Evolutionary conservation across 1,139 yeast genomes (phyloP).

Genomic region (Geotrichum klebahnii): DNA sequence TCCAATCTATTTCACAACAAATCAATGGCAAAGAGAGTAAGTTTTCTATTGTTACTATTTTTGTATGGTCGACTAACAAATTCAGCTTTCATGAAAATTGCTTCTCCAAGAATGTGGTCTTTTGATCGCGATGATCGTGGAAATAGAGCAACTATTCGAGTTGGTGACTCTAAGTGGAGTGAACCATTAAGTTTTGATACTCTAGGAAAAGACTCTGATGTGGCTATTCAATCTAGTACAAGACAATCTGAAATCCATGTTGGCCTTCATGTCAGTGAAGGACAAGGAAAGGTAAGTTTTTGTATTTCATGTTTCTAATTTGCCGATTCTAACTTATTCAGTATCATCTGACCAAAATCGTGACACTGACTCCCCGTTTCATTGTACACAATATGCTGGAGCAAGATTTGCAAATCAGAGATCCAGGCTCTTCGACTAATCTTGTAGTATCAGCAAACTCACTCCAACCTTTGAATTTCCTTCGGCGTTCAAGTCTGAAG

Average conservation of each 20-base stretch:
- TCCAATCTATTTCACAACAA: conserved; percentile 33
- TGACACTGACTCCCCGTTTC: conserved; percentile 79
- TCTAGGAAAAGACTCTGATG: conserved; percentile 74
- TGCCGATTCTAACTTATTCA: no score
- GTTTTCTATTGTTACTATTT: background rate
- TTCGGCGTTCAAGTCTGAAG: conserved; percentile 48
- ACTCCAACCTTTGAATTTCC: conserved; percentile 60
- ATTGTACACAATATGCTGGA: conserved; percentile 61
- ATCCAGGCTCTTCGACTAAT: conserved; percentile 46
- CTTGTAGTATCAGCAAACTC: conserved; percentile 47
- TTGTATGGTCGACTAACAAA: background rate
- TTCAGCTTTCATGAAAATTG: conserved; percentile 33
- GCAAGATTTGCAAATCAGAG: conserved; percentile 59
- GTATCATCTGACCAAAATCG: conserved; percentile 70
- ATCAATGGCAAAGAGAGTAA: conserved; percentile 16
- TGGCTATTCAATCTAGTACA: conserved; percentile 54
- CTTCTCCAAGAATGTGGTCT: conserved; percentile 78
- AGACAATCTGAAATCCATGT: conserved; percentile 57
- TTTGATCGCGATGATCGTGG: conserved; percentile 60
- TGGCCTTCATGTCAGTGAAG: conserved; percentile 74
- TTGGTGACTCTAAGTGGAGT: conserved; percentile 75
- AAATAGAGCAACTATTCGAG: conserved; percentile 64
- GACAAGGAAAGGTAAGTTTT: no score
- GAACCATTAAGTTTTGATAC: conserved; percentile 80
- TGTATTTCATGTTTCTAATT: no score